Evolutionary conservation across 495 filamentous ascomycete species (phyloP).

Genomic region (Daldinia grandis): DNA sequence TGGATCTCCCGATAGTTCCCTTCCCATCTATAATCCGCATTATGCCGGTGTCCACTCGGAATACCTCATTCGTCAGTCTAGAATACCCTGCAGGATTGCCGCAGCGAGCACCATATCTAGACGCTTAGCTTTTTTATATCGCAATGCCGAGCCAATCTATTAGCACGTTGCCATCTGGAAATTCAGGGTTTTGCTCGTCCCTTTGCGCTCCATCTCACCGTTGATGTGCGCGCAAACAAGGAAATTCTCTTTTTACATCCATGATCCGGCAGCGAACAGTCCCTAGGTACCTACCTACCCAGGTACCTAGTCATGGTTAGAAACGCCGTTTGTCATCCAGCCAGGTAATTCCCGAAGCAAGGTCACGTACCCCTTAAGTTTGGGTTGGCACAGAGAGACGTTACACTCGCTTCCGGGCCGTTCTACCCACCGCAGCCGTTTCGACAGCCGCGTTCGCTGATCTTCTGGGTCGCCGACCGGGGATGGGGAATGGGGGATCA

Average conservation of each 20-base stretch:
- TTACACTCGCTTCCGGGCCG: slow-evolving; percentile 42
- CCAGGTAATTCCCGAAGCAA: slow-evolving; percentile 24
- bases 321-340: slow-evolving; percentile 5
- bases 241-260: background rate
- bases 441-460: slow-evolving; percentile 39
- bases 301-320: background rate
- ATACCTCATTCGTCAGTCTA: slow-evolving; percentile 39
- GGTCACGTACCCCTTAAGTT: slow-evolving; percentile 16
- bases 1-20: slow-evolving; percentile 43
- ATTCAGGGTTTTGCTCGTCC: background rate
- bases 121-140: slow-evolving; percentile 25
- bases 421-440: slow-evolving; percentile 41
- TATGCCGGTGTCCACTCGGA: slow-evolving; percentile 40
- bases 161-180: slow-evolving; percentile 1
- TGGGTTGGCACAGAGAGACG: slow-evolving; percentile 28
- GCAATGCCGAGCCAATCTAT: slow-evolving; percentile 33
- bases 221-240: slow-evolving; percentile 13
- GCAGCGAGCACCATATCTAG: slow-evolving; percentile 31
- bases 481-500: slow-evolving; percentile 19
- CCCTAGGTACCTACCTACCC: too few relatives aligned
- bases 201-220: slow-evolving; percentile 11
- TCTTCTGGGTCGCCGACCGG: slow-evolving; percentile 43
- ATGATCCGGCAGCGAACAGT: slow-evolving; percentile 1
- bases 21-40: slow-evolving; percentile 36
- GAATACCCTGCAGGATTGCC: slow-evolving; percentile 32